These are phyloP conservation scores for Osmanthus fragrans DNA, from an alignment of 257 asterid genomes.

Conservation along the genomic window DNA sequence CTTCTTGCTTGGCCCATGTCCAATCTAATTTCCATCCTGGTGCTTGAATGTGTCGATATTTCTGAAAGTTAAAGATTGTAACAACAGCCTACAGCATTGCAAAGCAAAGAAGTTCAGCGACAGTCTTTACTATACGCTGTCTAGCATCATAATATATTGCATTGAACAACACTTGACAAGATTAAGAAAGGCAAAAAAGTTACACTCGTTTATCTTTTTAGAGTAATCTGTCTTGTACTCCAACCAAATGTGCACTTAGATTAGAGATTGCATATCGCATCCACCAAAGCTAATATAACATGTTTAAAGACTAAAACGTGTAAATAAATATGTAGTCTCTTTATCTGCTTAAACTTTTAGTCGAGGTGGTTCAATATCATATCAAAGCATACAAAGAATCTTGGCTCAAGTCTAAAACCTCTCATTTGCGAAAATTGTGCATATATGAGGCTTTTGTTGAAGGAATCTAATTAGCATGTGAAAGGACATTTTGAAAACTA, in stretches of 20 bases:
- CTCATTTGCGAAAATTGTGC: background rate
- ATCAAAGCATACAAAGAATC: no score
- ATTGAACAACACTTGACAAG: background rate
- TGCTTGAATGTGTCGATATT: conserved; percentile 43
- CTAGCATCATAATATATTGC: no score
- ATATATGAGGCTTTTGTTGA: background rate
- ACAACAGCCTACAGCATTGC: conserved; percentile 33
- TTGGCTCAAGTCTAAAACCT: background rate
- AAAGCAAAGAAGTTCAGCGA: background rate
- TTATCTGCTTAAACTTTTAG: background rate
- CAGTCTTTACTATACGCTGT: no score
- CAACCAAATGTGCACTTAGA: background rate
- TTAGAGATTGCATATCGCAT: no score
- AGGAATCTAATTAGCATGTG: background rate
- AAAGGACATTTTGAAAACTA: no score
- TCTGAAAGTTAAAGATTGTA: conserved; percentile 41
- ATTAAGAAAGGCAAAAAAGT: no score
- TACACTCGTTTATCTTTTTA: no score
- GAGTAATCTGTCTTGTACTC: background rate
- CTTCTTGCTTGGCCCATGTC: conserved; percentile 47
- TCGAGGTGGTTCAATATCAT: background rate
- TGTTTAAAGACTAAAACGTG: background rate
- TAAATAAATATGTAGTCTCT: background rate
- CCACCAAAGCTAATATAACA: no score
- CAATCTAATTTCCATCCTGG: conserved; percentile 55